Percentiles rank a stretch among this genome's conserved stretches.
Conservation (phyloP, 2,329 filamentous ascomycete species). For the Colletotrichum sp. region DNA sequence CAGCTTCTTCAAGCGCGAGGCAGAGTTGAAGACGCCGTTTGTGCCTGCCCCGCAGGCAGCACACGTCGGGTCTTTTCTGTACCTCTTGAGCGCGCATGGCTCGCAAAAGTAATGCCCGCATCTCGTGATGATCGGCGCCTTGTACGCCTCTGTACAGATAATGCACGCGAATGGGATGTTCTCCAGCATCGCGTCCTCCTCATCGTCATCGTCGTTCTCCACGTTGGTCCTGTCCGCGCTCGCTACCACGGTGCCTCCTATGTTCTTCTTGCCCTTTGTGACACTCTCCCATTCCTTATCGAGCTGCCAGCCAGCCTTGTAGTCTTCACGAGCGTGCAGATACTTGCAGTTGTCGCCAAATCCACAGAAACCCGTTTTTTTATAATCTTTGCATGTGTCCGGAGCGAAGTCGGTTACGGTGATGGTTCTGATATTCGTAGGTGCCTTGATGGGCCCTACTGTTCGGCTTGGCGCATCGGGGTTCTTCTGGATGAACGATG, state of each 20-base stretch:
- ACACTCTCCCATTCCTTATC: slow-evolving; percentile 92
- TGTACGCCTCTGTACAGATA: slow-evolving; percentile 82
- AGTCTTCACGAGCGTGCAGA: slow-evolving; percentile 76
- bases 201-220: slow-evolving; percentile 48
- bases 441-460: slow-evolving; percentile 86
- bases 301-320: slow-evolving; percentile 93
- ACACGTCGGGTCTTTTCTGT: slow-evolving; percentile 85
- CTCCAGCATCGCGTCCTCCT: slow-evolving; percentile 75
- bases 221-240: slow-evolving; percentile 56
- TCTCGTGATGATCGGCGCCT: slow-evolving; percentile 81
- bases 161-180: slow-evolving; percentile 90
- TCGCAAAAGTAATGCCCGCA: slow-evolving; percentile 98
- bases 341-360: slow-evolving; percentile 80
- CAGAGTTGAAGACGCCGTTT: slow-evolving; percentile 86
- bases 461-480: slow-evolving; percentile 71
- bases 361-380: slow-evolving; percentile 63
- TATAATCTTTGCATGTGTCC: slow-evolving; percentile 87
- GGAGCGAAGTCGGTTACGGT: slow-evolving; percentile 91
- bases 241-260: slow-evolving; percentile 65
- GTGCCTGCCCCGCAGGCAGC: slow-evolving; percentile 86
- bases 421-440: slow-evolving; percentile 88
- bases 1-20: slow-evolving; percentile 81
- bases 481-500: slow-evolving; percentile 81
- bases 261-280: slow-evolving; percentile 71
- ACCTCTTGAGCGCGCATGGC: slow-evolving; percentile 83